Base-by-base conservation (phyloP, 2,329 filamentous ascomycete genomes). In the Orbilia javanica region DNA sequence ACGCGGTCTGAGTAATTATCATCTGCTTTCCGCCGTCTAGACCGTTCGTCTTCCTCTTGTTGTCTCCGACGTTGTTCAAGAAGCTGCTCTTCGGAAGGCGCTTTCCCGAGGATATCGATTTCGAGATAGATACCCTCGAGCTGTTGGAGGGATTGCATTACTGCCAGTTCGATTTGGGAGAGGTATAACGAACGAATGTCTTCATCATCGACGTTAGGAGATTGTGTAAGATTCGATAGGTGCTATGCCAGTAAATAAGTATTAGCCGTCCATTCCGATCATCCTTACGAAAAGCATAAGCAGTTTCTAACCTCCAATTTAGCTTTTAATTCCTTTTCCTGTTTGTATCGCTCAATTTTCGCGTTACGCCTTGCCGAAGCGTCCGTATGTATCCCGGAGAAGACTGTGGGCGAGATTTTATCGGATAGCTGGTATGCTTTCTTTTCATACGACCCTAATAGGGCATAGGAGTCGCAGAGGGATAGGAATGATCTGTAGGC, bases 121-220 rank as follows among this genome's bases (percentile, higher is more conserved):
- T 99, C 96, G 81, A 93, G 91, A 46, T 92, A 92, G 73, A 97
- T 87, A 18, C 92, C 89, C 84, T 98, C 96, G n/a, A 99, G 88
- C 0, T 90, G 88, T 83, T 96, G 92, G 82, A 98, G 96, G 4
- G 94, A 88, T 83, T 92, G 89, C 84, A 97, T 93, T 2, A 91
- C 88, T 82, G 88, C 89, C 79, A 94, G 90, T 18, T 88, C 86
- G 50, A 97, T 86, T 80, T 93, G 90, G 0, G 94, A 90, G 29
- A 97, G 86, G 82, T 97, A 90, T 31, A 97, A 86, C 79, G 92
- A 88, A 60, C 96, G 90, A 13, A 94, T 88, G n/a, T 91, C 88
- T 81, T 94, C 92, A 71, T 99, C 96, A 82, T 98, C 96, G 53
- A 91, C 90, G 77, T 91, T 89, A 11, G 90, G 84, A 13, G 69